A percentile compares a stretch with the other conserved stretches of the same genome.
These are phyloP conservation scores for Passalora sequoiae DNA, from an alignment of 2,329 filamentous ascomycete genomes.

Conservation along the genomic window DNA sequence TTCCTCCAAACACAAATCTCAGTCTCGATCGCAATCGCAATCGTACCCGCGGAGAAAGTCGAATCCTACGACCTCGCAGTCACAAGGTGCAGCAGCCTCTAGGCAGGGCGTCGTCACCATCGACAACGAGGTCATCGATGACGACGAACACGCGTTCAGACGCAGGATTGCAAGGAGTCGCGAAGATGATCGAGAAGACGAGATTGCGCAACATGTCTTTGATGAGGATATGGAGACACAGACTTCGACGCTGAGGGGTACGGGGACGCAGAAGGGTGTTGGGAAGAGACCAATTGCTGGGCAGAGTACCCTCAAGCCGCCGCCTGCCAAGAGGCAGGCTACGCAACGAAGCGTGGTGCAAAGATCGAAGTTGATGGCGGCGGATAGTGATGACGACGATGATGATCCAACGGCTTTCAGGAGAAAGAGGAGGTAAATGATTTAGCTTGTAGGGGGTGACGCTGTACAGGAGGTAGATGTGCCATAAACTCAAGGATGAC, in stretches of 20 bases:
- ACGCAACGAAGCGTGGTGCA: slow-evolving; percentile 6
- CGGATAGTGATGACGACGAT: slow-evolving; percentile 50
- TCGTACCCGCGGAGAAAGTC: slow-evolving; percentile 4
- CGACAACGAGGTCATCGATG: slow-evolving; percentile 20
- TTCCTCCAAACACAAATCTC: slow-evolving; percentile 18
- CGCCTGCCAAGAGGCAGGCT: slow-evolving; percentile 29
- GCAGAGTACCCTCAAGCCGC: slow-evolving; percentile 15
- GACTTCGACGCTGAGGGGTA: slow-evolving; percentile 20
- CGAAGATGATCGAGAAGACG: slow-evolving; percentile 27
- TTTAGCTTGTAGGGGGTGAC: no score
- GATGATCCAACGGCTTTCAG: slow-evolving; percentile 52
- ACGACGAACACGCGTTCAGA: slow-evolving; percentile 26
- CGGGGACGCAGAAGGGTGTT: slow-evolving; percentile 22
- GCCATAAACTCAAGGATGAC: no score
- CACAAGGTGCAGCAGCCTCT: slow-evolving; percentile 1
- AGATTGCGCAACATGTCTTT: slow-evolving; percentile 12
- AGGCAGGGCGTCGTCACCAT: slow-evolving; percentile 7
- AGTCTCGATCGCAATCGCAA: slow-evolving; percentile 20
- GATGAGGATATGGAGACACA: slow-evolving; percentile 15
- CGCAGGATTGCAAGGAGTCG: slow-evolving; percentile 27
- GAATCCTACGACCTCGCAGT: slow-evolving; percentile 1
- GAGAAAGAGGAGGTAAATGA: slow-evolving; percentile 35
- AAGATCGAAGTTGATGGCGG: slow-evolving; percentile 12
- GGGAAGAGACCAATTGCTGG: slow-evolving; percentile 28
- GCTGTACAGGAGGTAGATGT: no score